A percentile compares a stretch with the other conserved stretches of the same genome.
Evolutionary conservation across 495 filamentous ascomycete genomes (phyloP).

Genomic region (Massariosphaeria phaeospora): DNA sequence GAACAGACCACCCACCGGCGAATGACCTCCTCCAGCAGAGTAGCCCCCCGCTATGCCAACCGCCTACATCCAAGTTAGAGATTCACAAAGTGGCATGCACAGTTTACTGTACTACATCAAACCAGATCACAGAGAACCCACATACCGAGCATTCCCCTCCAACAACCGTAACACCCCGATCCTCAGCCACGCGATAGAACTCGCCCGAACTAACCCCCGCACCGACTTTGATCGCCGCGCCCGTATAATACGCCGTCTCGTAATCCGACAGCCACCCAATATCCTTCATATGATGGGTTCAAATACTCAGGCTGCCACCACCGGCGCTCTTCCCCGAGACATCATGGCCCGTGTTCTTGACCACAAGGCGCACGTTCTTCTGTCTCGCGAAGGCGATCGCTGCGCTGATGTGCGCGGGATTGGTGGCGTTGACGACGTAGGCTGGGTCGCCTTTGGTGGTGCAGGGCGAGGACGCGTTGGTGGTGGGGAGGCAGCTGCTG

Average conservation of each 20-base stretch:
- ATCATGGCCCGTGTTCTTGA: slow-evolving; percentile 66
- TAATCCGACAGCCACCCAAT: slow-evolving; percentile 12
- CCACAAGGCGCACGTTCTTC: slow-evolving; percentile 53
- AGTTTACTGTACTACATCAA: no score
- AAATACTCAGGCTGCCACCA: slow-evolving; percentile 17
- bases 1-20: slow-evolving; percentile 7
- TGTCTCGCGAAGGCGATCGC: slow-evolving; percentile 61
- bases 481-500: slow-evolving; percentile 3
- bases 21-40: slow-evolving; percentile 19
- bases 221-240: slow-evolving; percentile 11
- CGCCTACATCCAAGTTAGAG: slow-evolving; percentile 7
- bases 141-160: slow-evolving; percentile 23
- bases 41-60: slow-evolving; percentile 29
- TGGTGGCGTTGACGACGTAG: slow-evolving; percentile 56
- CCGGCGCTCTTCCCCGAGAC: slow-evolving; percentile 1
- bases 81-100: neutral
- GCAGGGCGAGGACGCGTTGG: slow-evolving; percentile 35
- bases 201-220: slow-evolving; percentile 12
- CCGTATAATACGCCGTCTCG: neutral
- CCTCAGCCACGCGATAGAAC: slow-evolving; percentile 5
- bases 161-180: slow-evolving; percentile 14
- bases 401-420: slow-evolving; percentile 51
- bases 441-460: slow-evolving; percentile 53
- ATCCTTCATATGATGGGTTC: slow-evolving; percentile 24
- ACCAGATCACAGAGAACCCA: no score